These are phyloP conservation scores for Phialophora tarda DNA, from an alignment of 2,329 filamentous ascomycete species.

Conservation along the genomic window DNA sequence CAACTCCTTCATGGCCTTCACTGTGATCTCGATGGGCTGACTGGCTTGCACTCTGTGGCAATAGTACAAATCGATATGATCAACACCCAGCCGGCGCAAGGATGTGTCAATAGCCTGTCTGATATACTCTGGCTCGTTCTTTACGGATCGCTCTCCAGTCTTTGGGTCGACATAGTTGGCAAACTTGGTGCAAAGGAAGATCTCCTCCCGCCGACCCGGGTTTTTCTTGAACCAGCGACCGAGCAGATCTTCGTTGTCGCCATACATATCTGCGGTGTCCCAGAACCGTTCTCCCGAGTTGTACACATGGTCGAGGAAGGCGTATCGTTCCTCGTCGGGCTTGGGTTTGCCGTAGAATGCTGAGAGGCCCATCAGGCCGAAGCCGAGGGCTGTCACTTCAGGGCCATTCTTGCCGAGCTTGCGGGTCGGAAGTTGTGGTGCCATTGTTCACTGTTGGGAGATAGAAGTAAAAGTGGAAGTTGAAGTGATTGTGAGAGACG, in stretches of 20 bases:
- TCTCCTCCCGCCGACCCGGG: conserved; percentile 37
- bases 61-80: conserved; percentile 54
- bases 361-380: conserved; percentile 41
- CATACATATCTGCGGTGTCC: conserved; percentile 46
- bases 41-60: conserved; percentile 50
- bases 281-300: conserved; percentile 43
- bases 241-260: conserved; percentile 44
- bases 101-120: conserved; percentile 41
- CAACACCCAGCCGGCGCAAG: conserved; percentile 43
- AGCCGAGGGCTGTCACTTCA: conserved; percentile 42
- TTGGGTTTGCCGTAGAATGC: conserved; percentile 55
- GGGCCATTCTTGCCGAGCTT: conserved; percentile 44
- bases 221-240: conserved; percentile 42
- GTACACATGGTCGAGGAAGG: conserved; percentile 48
- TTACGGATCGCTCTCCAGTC: conserved; percentile 28
- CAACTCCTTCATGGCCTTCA: conserved; percentile 51
- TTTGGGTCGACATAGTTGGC: conserved; percentile 38
- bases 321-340: conserved; percentile 56
- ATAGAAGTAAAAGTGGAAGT: neutral
- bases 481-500: neutral
- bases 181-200: conserved; percentile 41
- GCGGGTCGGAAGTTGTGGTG: conserved; percentile 36
- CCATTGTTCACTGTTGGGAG: conserved; percentile 7
- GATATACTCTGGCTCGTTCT: conserved; percentile 44
- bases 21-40: conserved; percentile 45